Evolutionary conservation across 257 asterid species (phyloP), one percentile per base, ranked within the genome.

Genomic region (Schizonepeta tenuifolia): DNA sequence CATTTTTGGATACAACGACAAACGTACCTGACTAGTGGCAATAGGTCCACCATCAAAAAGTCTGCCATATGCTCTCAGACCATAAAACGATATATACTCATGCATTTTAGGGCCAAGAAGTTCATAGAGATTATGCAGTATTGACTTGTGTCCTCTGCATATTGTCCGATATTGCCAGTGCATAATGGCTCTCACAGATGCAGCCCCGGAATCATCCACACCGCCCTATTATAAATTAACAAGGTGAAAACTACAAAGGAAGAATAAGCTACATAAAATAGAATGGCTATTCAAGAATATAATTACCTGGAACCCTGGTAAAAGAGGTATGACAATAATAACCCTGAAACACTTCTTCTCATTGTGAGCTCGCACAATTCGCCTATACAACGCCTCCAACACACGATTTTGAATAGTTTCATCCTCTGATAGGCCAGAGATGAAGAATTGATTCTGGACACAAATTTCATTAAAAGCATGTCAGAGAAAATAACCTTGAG

Each of bases 121-220:
- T 67, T 83, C 79, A 74, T 64, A 82, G 18, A 93, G 91, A 73
- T 86, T 93, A 77, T 91, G 95, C 81, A 93, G 70, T 80, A 93
- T 93, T 51, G 98, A 93, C 75, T 81, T 79, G 60, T 78, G 80
- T 64, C 97, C 97, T 75, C 96, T 82, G 81, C 83, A 82, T 72
- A 93, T 91, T 75, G 98, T 88, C 76, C 98, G 87, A 73, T 91
- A 91, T 73, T 91, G 96, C 98, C 98, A 93, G 83, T 89, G 98
- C 97, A 93, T 91, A 74, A 93, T 91, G 74, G 98, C 98, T 80
- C 98, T 84, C 72, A 91, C 96, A 77, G 98, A 91, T 76, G 98
- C 98, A 63, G 98, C 97, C 75, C 98, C 98, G 72, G 92, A 90
- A 80, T 93, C 97, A 84, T 93, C 98, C 82, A 91, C 86, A 66